Base-by-base conservation (phyloP, 1,284 basidiomycete species). In the Leccinum laetum region DNA sequence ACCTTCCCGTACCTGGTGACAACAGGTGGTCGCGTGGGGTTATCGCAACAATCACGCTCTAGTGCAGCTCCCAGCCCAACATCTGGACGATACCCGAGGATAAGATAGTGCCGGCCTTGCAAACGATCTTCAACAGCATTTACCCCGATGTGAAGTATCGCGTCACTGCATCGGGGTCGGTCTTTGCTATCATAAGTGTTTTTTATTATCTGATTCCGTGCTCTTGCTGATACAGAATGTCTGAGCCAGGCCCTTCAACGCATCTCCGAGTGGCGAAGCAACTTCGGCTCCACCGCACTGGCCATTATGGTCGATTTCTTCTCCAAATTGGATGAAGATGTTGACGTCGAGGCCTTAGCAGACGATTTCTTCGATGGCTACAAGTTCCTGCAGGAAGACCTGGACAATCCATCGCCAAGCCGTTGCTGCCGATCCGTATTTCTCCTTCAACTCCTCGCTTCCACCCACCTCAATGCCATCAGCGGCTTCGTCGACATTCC, bases 231-330 rank as follows among this genome's bases (percentile, higher is more conserved):
- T 39, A 39, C 39, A 39, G 39, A 39, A 39, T 39, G 39, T 39
- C 39, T 9, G 14, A 52, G 49, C 2, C 26, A 69, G 65, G 14
- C 18, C 1, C 44, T 37, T 18, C 65, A 69, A 52, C 7, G 1
- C 18, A 37, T 69, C 7, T 60, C 59, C 0, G 18, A 69, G 53
- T 69, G 68, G 68, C 8, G 4, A 10, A 69, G 59, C 7, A 26
- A 59, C 32, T 60, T 69, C 13, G 61, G 65, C 1, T 69, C 62
- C 7, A 67, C 61, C 2, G 57, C 61, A 29, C 52, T 64, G 3
- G 4, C 52, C 26, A 49, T 61, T n/a, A 53, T 64, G 9, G 37
- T 67, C 1, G n/a, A 62, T 44, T 69, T 69, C 5, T 39, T 69
- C 18, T 56, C 46, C 2, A 37, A 58, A 21, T 3, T 39, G 8